Percentiles rank a stretch among this genome's conserved stretches.
Conservation (phyloP, 2,329 filamentous ascomycete genomes). For the Laburnicola sp. region DNA sequence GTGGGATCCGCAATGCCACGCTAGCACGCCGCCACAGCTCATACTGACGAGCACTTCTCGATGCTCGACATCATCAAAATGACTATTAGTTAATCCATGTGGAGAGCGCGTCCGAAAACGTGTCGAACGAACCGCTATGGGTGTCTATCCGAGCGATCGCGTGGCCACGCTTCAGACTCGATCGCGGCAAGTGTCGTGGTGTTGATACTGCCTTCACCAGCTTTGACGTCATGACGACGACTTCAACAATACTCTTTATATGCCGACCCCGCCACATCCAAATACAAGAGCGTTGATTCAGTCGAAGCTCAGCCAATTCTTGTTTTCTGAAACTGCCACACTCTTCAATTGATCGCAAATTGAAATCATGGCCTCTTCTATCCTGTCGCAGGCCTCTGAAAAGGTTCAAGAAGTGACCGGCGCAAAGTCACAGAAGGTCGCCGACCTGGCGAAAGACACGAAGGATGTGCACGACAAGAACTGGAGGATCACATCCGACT, state of each 20-base stretch:
- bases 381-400: constrained; percentile 32
- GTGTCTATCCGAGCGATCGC: constrained; percentile 6
- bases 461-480: constrained; percentile 60
- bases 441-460: constrained; percentile 62
- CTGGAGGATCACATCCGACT: constrained; percentile 72
- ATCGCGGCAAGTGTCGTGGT: constrained; percentile 22
- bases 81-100: constrained; percentile 11
- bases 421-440: constrained; percentile 57
- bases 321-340: background rate
- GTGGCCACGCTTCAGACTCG: constrained; percentile 15
- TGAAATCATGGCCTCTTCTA: constrained; percentile 35
- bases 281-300: background rate
- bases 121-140: background rate
- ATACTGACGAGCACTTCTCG: constrained; percentile 13
- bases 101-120: background rate
- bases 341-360: constrained; percentile 10
- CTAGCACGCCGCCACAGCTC: constrained; percentile 26
- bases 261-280: background rate
- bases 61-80: constrained; percentile 12
- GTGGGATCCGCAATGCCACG: constrained; percentile 19
- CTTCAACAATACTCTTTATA: background rate
- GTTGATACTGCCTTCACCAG: constrained; percentile 11
- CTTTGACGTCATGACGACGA: constrained; percentile 1
- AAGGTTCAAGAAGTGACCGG: constrained; percentile 41
- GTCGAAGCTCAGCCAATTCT: constrained; percentile 3